These are phyloP conservation scores for Westerdykella sp. DNA, from an alignment of 2,329 filamentous ascomycete genomes.

Conservation along the genomic window DNA sequence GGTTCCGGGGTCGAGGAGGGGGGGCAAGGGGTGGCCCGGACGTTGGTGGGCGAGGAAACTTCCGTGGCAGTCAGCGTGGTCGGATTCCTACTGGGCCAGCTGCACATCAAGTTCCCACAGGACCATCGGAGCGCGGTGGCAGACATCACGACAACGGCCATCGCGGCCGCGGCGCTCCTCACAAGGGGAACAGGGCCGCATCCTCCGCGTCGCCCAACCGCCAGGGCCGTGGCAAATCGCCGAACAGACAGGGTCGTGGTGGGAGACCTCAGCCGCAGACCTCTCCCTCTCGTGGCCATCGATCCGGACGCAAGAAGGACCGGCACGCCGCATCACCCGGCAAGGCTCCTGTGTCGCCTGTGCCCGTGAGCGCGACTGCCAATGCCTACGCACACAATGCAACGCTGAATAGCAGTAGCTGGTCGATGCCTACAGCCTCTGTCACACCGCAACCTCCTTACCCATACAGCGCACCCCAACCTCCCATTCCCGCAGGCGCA, in stretches of 20 bases:
- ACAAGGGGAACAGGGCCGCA: conserved; percentile 10
- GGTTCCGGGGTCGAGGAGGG: conserved; percentile 30
- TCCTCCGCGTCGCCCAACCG: conserved; percentile 24
- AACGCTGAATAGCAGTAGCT: conserved; percentile 4
- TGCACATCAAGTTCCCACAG: conserved; percentile 9
- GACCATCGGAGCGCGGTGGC: conserved; percentile 14
- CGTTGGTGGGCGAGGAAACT: conserved; percentile 11
- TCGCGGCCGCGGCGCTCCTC: conserved; percentile 1
- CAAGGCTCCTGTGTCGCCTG: conserved; percentile 7
- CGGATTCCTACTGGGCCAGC: conserved; percentile 9
- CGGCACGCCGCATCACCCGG: conserved; percentile 16
- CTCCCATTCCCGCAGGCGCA: conserved; percentile 16
- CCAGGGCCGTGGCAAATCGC: conserved; percentile 16
- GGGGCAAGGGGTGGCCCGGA: conserved; percentile 13
- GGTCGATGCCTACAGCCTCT: conserved; percentile 2
- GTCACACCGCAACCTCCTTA: not conserved
- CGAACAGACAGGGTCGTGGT: conserved; percentile 15
- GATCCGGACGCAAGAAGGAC: conserved; percentile 2
- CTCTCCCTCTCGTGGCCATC: conserved; percentile 6
- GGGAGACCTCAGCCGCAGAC: conserved; percentile 14
- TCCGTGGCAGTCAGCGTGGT: conserved; percentile 16
- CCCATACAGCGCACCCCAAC: conserved; percentile 5
- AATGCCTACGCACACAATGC: conserved; percentile 10
- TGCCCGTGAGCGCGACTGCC: conserved; percentile 19
- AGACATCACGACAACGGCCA: conserved; percentile 12